Conservation (phyloP, 2,329 filamentous ascomycete species). For the Geosmithia putterillii region DNA sequence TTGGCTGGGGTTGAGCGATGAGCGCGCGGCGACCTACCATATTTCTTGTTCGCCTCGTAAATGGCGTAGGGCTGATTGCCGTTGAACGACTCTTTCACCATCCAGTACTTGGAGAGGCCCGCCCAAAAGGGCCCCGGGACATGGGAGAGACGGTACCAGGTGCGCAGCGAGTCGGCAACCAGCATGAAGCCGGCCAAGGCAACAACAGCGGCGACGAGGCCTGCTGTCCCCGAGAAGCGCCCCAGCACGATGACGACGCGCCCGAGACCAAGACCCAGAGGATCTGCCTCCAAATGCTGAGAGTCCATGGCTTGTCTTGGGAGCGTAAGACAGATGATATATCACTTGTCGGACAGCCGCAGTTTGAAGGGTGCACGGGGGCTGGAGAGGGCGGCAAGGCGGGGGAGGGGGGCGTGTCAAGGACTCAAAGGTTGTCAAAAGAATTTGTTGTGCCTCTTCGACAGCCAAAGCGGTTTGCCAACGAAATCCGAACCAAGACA, state of each 20-base stretch:
- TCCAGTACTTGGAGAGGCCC: slow-evolving; percentile 18
- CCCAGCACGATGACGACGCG: no score
- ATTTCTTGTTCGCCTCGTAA: slow-evolving; percentile 12
- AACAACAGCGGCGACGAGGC: slow-evolving; percentile 1
- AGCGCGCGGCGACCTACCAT: no score
- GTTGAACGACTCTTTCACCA: slow-evolving; percentile 13
- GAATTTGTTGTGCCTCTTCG: background rate
- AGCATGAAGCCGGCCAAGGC: slow-evolving; percentile 5
- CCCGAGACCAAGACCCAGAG: no score
- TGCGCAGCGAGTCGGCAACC: slow-evolving; percentile 5
- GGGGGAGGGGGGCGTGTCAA: no score
- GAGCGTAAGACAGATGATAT: background rate
- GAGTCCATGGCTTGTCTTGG: background rate
- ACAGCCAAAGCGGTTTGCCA: background rate
- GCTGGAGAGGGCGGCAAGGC: background rate
- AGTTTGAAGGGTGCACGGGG: background rate
- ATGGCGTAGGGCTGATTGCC: slow-evolving; percentile 11
- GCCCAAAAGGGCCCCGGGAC: slow-evolving; percentile 20
- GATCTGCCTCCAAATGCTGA: background rate
- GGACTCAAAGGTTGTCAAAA: background rate
- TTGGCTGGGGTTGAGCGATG: no score
- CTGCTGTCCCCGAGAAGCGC: background rate
- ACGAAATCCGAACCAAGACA: background rate
- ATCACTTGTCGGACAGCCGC: background rate
- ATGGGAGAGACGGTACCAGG: slow-evolving; percentile 19